Conservation (phyloP, 371 early-diverging fungal species). For the Synchytrium microbalum region DNA sequence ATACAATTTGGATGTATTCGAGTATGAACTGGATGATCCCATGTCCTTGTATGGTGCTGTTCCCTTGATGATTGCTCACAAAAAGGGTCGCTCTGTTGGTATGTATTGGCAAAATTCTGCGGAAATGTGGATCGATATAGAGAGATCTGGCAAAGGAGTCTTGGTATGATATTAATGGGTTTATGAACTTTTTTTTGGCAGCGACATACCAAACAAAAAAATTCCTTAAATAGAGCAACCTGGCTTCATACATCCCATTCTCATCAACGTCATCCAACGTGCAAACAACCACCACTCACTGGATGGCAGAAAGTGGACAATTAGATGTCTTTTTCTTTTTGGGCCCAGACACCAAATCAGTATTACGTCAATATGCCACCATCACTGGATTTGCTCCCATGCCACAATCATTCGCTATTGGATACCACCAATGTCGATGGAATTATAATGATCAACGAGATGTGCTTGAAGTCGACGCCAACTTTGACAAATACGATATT, state of each 20-base stretch:
- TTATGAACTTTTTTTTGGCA: too few relatives aligned
- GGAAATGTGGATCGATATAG: conserved; percentile 96
- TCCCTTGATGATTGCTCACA: conserved; percentile 88
- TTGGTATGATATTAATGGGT: neutral
- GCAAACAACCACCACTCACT: conserved; percentile 57
- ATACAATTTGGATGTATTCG: conserved; percentile 97
- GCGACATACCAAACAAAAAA: too few relatives aligned
- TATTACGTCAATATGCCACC: conserved; percentile 62
- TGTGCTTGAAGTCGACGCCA: conserved; percentile 66
- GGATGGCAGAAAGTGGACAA: conserved; percentile 89
- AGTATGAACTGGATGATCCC: conserved; percentile 85
- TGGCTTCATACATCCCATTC: conserved; percentile 15
- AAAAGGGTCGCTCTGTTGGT: conserved; percentile 53
- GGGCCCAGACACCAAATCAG: conserved; percentile 64
- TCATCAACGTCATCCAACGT: conserved; percentile 4
- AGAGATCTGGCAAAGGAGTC: conserved; percentile 37
- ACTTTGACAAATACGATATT: conserved; percentile 76
- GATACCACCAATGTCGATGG: conserved; percentile 93
- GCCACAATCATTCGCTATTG: conserved; percentile 85
- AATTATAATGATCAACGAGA: conserved; percentile 83
- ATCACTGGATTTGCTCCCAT: conserved; percentile 77
- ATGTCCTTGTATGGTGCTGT: conserved; percentile 94
- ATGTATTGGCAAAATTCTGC: conserved; percentile 88
- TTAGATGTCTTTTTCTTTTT: conserved; percentile 86
- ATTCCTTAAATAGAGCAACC: neutral